Percentiles rank a stretch among this genome's conserved stretches.
phyloP scores from a whole-genome alignment of 1,284 basidiomycete genomes.

The Tremellales sp. region DNA sequence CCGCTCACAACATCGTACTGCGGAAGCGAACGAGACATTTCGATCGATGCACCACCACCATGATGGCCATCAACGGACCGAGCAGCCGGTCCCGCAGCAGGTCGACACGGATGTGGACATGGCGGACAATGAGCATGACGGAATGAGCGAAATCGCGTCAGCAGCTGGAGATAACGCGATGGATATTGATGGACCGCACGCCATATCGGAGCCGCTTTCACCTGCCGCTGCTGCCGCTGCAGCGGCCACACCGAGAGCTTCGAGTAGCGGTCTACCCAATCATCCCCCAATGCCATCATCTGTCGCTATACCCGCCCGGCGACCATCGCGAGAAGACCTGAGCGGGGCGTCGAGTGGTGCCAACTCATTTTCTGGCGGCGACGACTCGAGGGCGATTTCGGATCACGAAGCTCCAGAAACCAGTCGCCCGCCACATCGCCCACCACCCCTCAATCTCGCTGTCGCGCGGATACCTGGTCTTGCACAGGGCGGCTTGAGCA shows the following conservation, averaged over 20 bases:
- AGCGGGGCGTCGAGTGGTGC: conserved; percentile 32
- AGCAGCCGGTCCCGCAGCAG: too few species aligned
- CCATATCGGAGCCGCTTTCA: neutral
- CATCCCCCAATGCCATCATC: neutral
- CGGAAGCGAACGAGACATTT: neutral
- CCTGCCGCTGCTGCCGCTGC: neutral
- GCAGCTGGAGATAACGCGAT: conserved; percentile 28
- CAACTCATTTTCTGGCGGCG: conserved; percentile 28
- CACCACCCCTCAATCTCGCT: conserved; percentile 20
- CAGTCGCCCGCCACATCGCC: conserved; percentile 5
- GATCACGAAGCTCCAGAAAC: conserved; percentile 21
- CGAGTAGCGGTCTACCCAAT: conserved; percentile 33
- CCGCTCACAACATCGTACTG: neutral
- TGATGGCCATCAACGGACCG: too few species aligned
- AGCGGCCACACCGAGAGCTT: conserved; percentile 38
- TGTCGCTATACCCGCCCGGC: conserved; percentile 19
- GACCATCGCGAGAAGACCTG: conserved; percentile 11
- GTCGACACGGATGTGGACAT: conserved; percentile 47
- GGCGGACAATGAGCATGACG: conserved; percentile 44
- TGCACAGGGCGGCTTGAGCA: conserved; percentile 31
- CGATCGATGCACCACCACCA: too few species aligned
- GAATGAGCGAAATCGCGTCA: conserved; percentile 28
- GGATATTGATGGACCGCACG: conserved; percentile 36
- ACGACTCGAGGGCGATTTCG: conserved; percentile 23
- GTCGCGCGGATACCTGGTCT: conserved; percentile 30